phyloP scores from a whole-genome alignment of 176 grass and related monocot genomes.

The Ensete glaucum region DNA sequence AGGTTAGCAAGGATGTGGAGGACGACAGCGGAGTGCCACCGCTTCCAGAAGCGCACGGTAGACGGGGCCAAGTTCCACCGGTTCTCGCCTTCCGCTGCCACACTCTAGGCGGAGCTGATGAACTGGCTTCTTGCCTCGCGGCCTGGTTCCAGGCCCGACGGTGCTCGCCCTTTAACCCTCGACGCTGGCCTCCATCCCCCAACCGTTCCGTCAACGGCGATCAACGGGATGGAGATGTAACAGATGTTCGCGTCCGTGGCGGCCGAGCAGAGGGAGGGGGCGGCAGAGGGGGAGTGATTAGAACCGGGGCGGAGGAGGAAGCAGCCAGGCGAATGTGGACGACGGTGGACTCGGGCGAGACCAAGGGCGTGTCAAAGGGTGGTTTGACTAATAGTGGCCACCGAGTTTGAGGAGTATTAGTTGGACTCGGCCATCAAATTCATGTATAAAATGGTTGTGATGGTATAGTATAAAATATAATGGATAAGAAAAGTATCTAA shows the following conservation, averaged over 20 bases:
- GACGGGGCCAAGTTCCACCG: slow-evolving; percentile 56
- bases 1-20: slow-evolving; percentile 83
- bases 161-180: slow-evolving; percentile 44
- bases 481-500: no score
- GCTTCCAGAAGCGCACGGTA: slow-evolving; percentile 62
- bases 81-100: slow-evolving; percentile 20
- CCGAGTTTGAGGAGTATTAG: no score
- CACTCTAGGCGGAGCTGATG: slow-evolving; percentile 43
- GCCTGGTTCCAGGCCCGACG: slow-evolving; percentile 56
- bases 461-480: no score
- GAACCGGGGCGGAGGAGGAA: no score
- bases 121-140: slow-evolving; percentile 48
- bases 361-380: no score
- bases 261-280: slow-evolving; percentile 17
- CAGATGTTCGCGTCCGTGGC: slow-evolving; percentile 47
- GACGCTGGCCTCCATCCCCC: slow-evolving; percentile 36
- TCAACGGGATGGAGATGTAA: slow-evolving; percentile 41
- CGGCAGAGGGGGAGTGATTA: background rate
- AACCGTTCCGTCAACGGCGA: background rate
- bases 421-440: no score
- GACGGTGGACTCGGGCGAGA: no score
- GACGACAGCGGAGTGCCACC: slow-evolving; percentile 79
- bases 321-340: no score
- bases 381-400: no score
- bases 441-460: no score